Percentiles rank a stretch among this genome's conserved stretches.
Conservation (phyloP, 2,329 filamentous ascomycete genomes). For the Aureobasidium sp. region DNA sequence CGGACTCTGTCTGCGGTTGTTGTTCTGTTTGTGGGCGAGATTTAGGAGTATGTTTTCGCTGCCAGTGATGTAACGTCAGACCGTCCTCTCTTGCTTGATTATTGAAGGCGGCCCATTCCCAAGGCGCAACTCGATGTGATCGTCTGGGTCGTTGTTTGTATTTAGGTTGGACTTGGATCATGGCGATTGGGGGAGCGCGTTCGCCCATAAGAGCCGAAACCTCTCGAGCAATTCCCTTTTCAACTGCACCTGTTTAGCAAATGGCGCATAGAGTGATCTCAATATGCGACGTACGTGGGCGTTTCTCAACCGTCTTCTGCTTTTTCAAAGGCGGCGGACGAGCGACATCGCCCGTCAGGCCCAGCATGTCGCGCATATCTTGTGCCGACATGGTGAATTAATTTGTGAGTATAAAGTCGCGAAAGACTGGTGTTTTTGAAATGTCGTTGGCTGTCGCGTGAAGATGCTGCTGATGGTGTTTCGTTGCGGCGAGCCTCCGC, state of each 20-base stretch:
- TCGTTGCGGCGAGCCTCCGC: background rate
- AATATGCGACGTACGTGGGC: constrained; percentile 39
- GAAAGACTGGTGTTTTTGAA: background rate
- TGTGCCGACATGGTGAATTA: constrained; percentile 20
- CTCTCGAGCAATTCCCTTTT: constrained; percentile 43
- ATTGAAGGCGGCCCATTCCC: constrained; percentile 58
- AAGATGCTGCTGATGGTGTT: background rate
- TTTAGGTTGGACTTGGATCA: constrained; percentile 43
- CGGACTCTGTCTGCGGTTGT: constrained; percentile 21
- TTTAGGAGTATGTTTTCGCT: constrained; percentile 46
- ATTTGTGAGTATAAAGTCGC: background rate
- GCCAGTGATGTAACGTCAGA: constrained; percentile 74
- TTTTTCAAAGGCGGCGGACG: constrained; percentile 59
- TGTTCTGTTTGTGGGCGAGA: constrained; percentile 19
- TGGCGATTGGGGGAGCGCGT: constrained; percentile 42
- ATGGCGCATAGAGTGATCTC: background rate
- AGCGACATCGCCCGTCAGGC: constrained; percentile 59
- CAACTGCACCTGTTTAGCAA: constrained; percentile 15
- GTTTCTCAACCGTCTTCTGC: constrained; percentile 57
- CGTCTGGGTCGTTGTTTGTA: constrained; percentile 46
- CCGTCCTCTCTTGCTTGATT: constrained; percentile 71
- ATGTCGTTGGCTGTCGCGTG: background rate
- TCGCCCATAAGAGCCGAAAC: constrained; percentile 45
- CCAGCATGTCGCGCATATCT: constrained; percentile 83
- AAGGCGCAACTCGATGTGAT: constrained; percentile 34